A percentile compares a stretch with the other conserved stretches of the same genome.
Conservation (phyloP, 192 early-diverging fungal genomes). For the Dimargaris cristalligena region DNA sequence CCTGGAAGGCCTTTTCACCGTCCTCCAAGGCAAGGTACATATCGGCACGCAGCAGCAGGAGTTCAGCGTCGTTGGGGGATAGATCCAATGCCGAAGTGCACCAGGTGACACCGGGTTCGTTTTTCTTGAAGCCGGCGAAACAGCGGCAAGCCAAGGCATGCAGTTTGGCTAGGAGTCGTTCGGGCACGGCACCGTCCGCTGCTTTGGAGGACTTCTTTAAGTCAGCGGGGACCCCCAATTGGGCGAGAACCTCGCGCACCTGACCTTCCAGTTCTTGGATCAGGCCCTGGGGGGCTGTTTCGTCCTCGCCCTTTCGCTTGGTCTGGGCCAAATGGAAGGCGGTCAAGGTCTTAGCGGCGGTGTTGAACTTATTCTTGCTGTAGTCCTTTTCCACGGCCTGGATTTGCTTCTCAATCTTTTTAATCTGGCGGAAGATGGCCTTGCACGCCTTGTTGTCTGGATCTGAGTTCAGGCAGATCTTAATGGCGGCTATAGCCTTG, state of each 20-base stretch:
- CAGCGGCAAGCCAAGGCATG: not conserved
- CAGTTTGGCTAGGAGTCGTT: not conserved
- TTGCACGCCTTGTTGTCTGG: constrained; percentile 88
- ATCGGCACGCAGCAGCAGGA: constrained; percentile 54
- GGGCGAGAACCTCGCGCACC: constrained; percentile 32
- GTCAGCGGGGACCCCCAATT: not conserved
- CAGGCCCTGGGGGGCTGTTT: constrained; percentile 18
- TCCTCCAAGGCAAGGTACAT: constrained; percentile 46
- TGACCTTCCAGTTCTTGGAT: constrained; percentile 27
- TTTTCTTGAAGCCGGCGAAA: constrained; percentile 9
- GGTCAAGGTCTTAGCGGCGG: constrained; percentile 18
- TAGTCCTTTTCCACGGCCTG: constrained; percentile 36
- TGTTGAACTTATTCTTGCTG: constrained; percentile 37
- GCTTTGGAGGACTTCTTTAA: not conserved
- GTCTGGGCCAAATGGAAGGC: constrained; percentile 13
- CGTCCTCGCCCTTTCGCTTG: constrained; percentile 12
- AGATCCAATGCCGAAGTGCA: constrained; percentile 20
- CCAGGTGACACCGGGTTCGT: not conserved
- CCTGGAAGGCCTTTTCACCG: constrained; percentile 60
- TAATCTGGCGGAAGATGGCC: constrained; percentile 46
- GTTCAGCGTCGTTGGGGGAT: constrained; percentile 53
- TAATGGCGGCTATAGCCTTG: constrained; percentile 48
- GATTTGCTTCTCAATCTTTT: constrained; percentile 56
- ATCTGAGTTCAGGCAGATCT: constrained; percentile 77
- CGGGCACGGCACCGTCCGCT: not conserved